Base-by-base conservation (phyloP, 2,329 filamentous ascomycete genomes). In the Fusarium ramigenum region DNA sequence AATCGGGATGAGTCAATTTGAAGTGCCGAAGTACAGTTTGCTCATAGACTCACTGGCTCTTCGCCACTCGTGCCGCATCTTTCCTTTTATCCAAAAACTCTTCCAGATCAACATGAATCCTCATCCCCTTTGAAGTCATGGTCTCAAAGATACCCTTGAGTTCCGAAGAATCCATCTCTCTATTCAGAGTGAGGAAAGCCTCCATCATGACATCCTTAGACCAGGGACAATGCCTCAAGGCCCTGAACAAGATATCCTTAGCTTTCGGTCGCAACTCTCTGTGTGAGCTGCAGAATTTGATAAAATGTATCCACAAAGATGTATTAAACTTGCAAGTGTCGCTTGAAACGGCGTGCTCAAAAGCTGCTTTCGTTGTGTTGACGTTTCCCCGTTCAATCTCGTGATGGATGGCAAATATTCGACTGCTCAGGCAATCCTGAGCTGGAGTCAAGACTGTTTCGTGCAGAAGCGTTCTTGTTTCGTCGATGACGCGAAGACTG, bases 401-500 rank as follows among this genome's bases (percentile, higher is more conserved):
- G 75, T 89, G 83, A n/a, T 82, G 80, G 53, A 90, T 84, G 28
- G 86, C 84, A 77, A 89, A 88, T 18, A 85, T 70, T 12, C 86
- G 84, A 70, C 80, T 85, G 69, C 80, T 80, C 18, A 86, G 70
- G 44, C 82, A 82, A 75, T 87, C 86, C 58, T 84, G 80, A 11
- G 66, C 56, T 21, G 78, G 74, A 10, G 79, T 72, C 5, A 88
- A 80, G 1, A 90, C 81, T 77, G 87, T 87, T 78, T 86, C 85
- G 25, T 87, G 82, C 16, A 95, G 83, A 14, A 93, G 82, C 10
- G 88, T 85, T n/a, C 93, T 90, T 25, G 97, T 89, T 23, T 93
- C 92, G 75, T 97, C 93, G 69, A 94, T 89, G 60, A 96, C 87
- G 30, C 91, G 88, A 47, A 94, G 89, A 12, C 91, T 89, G 4